These are phyloP conservation scores for Dictyostelium citrinum DNA, from an alignment of 78 protist genomes.

Conservation along the genomic window DNA sequence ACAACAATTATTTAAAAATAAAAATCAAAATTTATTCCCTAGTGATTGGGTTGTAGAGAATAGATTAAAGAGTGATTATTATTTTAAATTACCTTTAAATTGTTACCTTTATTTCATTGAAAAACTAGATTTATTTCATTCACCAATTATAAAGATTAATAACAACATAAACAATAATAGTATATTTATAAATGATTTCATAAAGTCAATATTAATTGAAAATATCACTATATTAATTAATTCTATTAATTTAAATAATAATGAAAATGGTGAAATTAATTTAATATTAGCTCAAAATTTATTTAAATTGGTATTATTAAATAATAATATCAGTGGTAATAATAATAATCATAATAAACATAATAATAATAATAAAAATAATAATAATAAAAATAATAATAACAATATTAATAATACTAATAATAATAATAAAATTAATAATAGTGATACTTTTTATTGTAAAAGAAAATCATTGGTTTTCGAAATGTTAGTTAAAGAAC, in stretches of 20 bases:
- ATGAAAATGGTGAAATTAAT: not conserved
- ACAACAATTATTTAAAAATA: not conserved
- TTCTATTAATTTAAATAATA: not conserved
- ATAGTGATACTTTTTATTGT: not conserved
- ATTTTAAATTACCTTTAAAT: not conserved
- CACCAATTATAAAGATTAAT: not conserved
- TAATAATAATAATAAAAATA: no score
- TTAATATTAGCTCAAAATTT: not conserved
- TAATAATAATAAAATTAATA: not conserved
- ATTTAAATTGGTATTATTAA: not conserved
- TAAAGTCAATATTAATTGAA: not conserved
- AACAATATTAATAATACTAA: not conserved
- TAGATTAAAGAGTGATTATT: not conserved
- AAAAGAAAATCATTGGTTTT: not conserved
- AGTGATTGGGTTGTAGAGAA: not conserved
- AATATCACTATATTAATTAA: not conserved
- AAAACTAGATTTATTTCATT: not conserved
- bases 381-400: no score
- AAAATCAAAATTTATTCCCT: not conserved
- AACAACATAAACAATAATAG: not conserved
- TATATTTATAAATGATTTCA: not conserved
- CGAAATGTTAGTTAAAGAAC: not conserved
- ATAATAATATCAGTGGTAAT: no score
- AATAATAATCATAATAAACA: not conserved
- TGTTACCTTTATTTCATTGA: not conserved